These are phyloP conservation scores for Oldenlandia corymbosa DNA, from an alignment of 257 asterid genomes.

Conservation along the genomic window DNA sequence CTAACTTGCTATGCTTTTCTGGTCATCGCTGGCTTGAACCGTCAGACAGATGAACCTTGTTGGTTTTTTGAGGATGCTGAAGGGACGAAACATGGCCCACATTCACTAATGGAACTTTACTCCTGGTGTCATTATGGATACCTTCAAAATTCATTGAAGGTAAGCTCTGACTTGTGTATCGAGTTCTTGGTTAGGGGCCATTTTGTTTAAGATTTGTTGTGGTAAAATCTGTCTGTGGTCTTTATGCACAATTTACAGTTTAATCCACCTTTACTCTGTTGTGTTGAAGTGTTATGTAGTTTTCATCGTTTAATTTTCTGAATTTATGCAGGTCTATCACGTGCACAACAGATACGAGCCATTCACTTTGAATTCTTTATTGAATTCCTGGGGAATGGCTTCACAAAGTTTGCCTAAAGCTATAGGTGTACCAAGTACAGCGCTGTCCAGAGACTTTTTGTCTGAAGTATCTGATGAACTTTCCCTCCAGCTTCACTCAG, in stretches of 20 bases:
- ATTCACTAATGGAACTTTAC: conserved; percentile 64
- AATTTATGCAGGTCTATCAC: conserved; percentile 63
- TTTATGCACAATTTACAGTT: not conserved
- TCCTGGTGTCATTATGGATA: conserved; percentile 77
- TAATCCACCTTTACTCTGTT: no score
- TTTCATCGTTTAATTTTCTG: conserved; percentile 6
- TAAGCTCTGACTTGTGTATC: conserved; percentile 20
- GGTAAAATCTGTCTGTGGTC: not conserved
- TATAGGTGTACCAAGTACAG: conserved; percentile 27
- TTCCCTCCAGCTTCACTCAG: conserved; percentile 67
- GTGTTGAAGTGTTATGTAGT: not conserved
- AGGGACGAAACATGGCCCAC: conserved; percentile 80
- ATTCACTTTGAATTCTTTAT: conserved; percentile 50
- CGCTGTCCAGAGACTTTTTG: conserved; percentile 36
- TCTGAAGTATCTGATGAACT: conserved; percentile 64
- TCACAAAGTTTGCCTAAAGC: conserved; percentile 31
- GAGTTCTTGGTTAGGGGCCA: not conserved
- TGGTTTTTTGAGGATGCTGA: conserved; percentile 77
- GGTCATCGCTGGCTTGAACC: conserved; percentile 10
- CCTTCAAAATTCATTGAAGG: conserved; percentile 50
- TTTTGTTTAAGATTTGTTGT: not conserved
- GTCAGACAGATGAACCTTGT: conserved; percentile 57
- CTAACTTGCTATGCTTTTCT: not conserved
- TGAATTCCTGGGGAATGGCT: conserved; percentile 48
- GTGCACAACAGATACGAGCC: conserved; percentile 44